Percentiles rank a stretch among this genome's conserved stretches.
phyloP scores from a whole-genome alignment of 2,329 filamentous ascomycete genomes.

The Fusarium graminum region DNA sequence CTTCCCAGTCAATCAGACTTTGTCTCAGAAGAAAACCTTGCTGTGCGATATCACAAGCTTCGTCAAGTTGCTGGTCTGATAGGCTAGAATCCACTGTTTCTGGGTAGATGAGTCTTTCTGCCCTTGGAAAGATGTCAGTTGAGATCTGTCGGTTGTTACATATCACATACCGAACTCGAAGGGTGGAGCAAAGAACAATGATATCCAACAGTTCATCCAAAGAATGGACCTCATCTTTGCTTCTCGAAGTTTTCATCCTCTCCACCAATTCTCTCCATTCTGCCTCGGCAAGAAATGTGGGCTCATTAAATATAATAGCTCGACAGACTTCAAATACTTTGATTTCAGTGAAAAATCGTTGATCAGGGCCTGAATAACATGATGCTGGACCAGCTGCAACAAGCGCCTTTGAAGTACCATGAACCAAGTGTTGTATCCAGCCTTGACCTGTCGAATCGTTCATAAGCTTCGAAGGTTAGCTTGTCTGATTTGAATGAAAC shows the following conservation, averaged over 20 bases:
- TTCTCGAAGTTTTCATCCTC: background rate
- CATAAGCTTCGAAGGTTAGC: constrained; percentile 48
- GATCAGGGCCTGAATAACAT: constrained; percentile 43
- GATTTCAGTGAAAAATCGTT: constrained; percentile 50
- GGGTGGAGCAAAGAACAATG: constrained; percentile 50
- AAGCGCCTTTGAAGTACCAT: constrained; percentile 52
- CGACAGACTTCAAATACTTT: constrained; percentile 52
- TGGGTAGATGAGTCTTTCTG: constrained; percentile 5
- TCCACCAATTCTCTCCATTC: constrained; percentile 43
- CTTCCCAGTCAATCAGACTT: constrained; percentile 32
- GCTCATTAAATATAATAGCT: constrained; percentile 51
- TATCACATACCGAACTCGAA: constrained; percentile 50
- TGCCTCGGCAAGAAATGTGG: constrained; percentile 44
- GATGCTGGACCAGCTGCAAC: constrained; percentile 48
- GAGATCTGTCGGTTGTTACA: background rate
- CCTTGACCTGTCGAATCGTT: constrained; percentile 50
- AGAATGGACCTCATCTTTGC: fast-evolving
- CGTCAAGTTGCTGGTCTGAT: fast-evolving
- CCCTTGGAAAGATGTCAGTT: constrained; percentile 8
- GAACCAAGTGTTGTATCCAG: constrained; percentile 54
- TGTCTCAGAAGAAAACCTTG: constrained; percentile 44
- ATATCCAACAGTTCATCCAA: constrained; percentile 51
- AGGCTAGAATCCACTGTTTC: fast-evolving
- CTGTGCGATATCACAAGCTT: constrained; percentile 15
- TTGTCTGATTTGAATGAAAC: fast-evolving